These are phyloP conservation scores for Aspergillus sp. DNA, from an alignment of 2,329 filamentous ascomycete species.

Conservation along the genomic window DNA sequence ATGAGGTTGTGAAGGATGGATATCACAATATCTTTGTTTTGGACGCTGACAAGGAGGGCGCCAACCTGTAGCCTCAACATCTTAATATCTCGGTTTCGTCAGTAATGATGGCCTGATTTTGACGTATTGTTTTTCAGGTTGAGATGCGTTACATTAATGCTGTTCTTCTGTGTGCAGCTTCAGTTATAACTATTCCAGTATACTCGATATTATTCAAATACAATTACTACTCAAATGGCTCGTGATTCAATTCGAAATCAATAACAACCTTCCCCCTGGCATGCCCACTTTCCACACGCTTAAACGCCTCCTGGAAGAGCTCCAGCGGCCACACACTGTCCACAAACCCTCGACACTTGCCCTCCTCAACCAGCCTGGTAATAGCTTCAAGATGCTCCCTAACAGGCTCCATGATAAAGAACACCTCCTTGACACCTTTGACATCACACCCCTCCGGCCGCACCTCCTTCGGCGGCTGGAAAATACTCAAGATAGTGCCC, in stretches of 20 bases:
- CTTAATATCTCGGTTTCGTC: too few species aligned
- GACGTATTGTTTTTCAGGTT: too few species aligned
- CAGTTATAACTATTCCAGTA: too few species aligned
- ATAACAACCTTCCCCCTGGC: constrained; percentile 47
- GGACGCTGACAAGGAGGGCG: constrained; percentile 2
- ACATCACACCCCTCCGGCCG: constrained; percentile 26
- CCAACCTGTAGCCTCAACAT: too few species aligned
- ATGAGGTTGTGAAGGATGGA: constrained; percentile 10
- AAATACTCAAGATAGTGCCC: constrained; percentile 42
- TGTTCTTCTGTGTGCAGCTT: too few species aligned
- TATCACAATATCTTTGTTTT: constrained; percentile 7
- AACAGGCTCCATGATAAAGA: constrained; percentile 45
- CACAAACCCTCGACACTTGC: constrained; percentile 35
- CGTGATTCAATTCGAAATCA: constrained; percentile 22
- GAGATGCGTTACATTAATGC: too few species aligned
- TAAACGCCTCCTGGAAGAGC: constrained; percentile 41
- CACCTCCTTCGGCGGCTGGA: constrained; percentile 33
- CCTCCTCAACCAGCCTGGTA: constrained; percentile 40
- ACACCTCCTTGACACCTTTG: constrained; percentile 34
- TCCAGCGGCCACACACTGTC: constrained; percentile 46
- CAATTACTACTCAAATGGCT: too few species aligned
- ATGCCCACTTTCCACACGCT: constrained; percentile 40
- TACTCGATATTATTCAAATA: too few species aligned
- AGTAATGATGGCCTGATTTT: too few species aligned
- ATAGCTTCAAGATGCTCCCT: constrained; percentile 39